A percentile compares a stretch with the other conserved stretches of the same genome.
Conservation (phyloP, 2,329 filamentous ascomycete genomes). For the Dactylellina cionopaga region DNA sequence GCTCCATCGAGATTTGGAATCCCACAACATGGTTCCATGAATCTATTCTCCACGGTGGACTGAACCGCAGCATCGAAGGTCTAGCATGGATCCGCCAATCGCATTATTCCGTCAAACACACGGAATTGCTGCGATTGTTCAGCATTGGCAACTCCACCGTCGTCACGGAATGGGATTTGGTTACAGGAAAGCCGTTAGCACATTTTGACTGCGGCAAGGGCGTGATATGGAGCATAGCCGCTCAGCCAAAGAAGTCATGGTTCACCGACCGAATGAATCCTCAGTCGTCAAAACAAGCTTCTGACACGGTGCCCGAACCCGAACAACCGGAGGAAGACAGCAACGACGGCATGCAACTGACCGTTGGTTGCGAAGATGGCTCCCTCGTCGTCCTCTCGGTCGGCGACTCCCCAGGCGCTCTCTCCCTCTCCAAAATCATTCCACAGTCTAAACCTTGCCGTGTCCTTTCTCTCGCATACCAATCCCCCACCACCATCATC, state of each 20-base stretch:
- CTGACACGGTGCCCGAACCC: conserved; percentile 57
- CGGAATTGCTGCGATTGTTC: conserved; percentile 76
- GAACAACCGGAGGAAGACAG: conserved; percentile 60
- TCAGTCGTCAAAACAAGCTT: conserved; percentile 56
- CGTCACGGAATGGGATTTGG: conserved; percentile 94
- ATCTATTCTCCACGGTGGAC: conserved; percentile 81
- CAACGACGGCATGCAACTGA: conserved; percentile 64
- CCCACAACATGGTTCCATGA: conserved; percentile 89
- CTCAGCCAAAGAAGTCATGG: conserved; percentile 71
- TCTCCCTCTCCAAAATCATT: conserved; percentile 40
- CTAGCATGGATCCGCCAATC: conserved; percentile 91
- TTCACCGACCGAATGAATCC: conserved; percentile 60
- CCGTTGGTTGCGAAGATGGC: conserved; percentile 90
- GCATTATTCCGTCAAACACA: conserved; percentile 75
- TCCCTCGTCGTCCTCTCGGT: conserved; percentile 87
- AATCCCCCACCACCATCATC: conserved; percentile 81
- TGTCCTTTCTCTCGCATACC: conserved; percentile 90
- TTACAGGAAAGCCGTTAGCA: conserved; percentile 77
- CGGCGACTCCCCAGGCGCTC: conserved; percentile 69
- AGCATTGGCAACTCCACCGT: conserved; percentile 94
- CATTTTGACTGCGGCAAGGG: conserved; percentile 92
- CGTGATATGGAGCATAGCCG: conserved; percentile 95
- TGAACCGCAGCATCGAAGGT: conserved; percentile 87
- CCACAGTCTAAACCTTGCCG: conserved; percentile 48
- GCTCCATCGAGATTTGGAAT: conserved; percentile 98